A percentile compares a stretch with the other conserved stretches of the same genome.
Conservation (phyloP, 441 rosid species). For the Croton laevigatus region DNA sequence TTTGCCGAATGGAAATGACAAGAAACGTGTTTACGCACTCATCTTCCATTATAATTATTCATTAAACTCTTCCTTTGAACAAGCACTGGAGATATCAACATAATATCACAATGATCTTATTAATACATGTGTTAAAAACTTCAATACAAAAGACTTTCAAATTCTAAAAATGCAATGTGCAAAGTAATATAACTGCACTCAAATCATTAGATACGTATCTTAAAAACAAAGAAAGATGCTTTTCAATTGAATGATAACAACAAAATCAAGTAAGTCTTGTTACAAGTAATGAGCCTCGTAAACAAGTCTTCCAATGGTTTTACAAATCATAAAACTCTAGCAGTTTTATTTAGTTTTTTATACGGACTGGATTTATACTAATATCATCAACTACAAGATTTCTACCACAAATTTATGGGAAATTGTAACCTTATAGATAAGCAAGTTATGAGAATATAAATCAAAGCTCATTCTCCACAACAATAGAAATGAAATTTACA, state of each 20-base stretch:
- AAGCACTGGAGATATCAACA: no score
- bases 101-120: no score
- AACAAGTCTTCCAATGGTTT: background rate
- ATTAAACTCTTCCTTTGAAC: no score
- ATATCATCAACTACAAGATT: background rate
- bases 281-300: background rate
- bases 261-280: background rate
- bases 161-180: background rate
- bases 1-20: no score
- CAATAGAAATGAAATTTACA: constrained; percentile 18
- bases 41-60: no score
- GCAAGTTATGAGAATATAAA: constrained; percentile 2
- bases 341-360: background rate
- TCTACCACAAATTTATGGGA: background rate
- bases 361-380: no score
- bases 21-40: no score
- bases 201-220: background rate
- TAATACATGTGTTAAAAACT: no score
- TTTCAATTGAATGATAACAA: background rate
- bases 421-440: background rate
- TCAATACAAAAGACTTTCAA: background rate
- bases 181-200: background rate
- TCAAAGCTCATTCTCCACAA: background rate
- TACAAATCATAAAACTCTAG: background rate
- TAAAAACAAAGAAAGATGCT: background rate